Base-by-base conservation (phyloP, 441 rosid species). In the Arabidopsis lyrata region DNA sequence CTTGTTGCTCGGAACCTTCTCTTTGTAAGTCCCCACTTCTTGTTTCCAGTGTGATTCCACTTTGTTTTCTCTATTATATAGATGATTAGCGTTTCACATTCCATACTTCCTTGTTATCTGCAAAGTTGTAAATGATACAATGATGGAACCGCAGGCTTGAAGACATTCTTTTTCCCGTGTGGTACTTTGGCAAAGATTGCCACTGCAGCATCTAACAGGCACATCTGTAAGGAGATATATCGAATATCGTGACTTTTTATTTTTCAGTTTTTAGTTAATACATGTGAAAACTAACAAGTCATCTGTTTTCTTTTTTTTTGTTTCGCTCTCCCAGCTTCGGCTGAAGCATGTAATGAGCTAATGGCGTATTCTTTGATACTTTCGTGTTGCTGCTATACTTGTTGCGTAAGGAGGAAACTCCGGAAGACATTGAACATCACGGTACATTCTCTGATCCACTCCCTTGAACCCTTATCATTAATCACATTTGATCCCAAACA, bases 311-410 rank as follows among this genome's bases (percentile, higher is more conserved):
- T 4, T 8, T 4, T 8, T 5, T n/a, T 50, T 41, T 5, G 10
- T n/a, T 27, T 42, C 34, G 64, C 52, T 59, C 58, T 57, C 16
- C 15, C 96, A 92, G 99, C 98, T 77, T 86, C 99, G 53, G 90
- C 91, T 16, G 98, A 95, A 85, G 93, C 96, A 65, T 95, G 97
- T 75, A 95, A 89, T 71, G 97, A 92, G 52, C 79, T 95, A 77
- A 83, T 95, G 97, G 97, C 96, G 10, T 95, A 95, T 81, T 90
- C 99, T 6, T 78, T 92, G 81, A 85, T 95, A 83, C 75, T 92
- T 66, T 95, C 99, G 20, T 95, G 99, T 78, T 92, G 98, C 80
- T 95, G 99, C 83, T 95, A 95, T 65, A 95, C 97, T 52, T 95
- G 99, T 80, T 95, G 99, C 6, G 67, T 92, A 16, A 85, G 99